Evolutionary conservation across 306 rosid genomes (phyloP).

Genomic region (Sicyos edulis): DNA sequence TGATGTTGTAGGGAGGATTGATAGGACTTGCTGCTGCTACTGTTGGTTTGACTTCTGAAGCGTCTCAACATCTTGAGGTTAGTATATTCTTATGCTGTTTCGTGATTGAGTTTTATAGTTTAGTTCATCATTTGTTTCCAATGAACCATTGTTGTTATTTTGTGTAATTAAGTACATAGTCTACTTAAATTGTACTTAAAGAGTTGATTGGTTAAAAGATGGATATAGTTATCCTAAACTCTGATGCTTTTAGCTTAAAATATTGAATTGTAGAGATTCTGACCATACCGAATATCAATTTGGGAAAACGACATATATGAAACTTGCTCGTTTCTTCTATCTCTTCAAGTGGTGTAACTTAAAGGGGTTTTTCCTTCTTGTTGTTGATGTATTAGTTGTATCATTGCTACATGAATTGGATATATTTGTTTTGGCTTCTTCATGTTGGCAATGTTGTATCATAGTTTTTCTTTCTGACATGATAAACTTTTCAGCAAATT

Average conservation of each 20-base stretch:
- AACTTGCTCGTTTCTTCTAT: not conserved
- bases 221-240: not conserved
- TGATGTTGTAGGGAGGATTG: conserved; percentile 74
- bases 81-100: not conserved
- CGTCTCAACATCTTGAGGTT: conserved; percentile 98
- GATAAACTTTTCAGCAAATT: conserved; percentile 56
- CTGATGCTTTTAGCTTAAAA: conserved; percentile 6
- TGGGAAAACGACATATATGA: not conserved
- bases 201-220: conserved; percentile 1
- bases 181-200: not conserved
- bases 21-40: conserved; percentile 98
- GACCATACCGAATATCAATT: not conserved
- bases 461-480: conserved; percentile 17
- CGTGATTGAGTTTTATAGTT: not conserved
- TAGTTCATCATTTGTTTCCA: not conserved
- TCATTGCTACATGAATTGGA: not conserved
- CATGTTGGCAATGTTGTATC: not conserved
- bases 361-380: too few species aligned
- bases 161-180: not conserved
- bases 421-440: not conserved
- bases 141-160: not conserved
- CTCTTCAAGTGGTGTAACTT: not conserved
- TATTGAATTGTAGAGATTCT: not conserved
- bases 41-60: conserved; percentile 87
- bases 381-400: not conserved